A percentile compares a stretch with the other conserved stretches of the same genome.
Conservation (phyloP, 1,284 basidiomycete genomes). For the Fomitopsis pinicola region DNA sequence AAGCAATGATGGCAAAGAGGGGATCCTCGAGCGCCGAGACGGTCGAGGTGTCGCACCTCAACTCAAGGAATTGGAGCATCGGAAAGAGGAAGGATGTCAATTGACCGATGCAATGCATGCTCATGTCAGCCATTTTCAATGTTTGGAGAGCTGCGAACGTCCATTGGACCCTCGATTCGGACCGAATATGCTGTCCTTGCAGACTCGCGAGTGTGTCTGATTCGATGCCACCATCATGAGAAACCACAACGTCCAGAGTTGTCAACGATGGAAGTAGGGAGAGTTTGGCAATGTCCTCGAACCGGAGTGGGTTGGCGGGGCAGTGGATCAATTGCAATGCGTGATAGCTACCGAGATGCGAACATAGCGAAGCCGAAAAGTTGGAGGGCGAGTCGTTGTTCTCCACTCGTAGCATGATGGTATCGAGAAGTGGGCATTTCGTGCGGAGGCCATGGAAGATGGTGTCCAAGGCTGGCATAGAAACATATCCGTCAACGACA, state of each 20-base stretch:
- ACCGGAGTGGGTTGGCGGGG: not conserved
- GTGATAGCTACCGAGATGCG: not conserved
- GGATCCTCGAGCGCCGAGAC: not conserved
- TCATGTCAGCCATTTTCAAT: not conserved
- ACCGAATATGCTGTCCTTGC: not conserved
- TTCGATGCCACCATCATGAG: not conserved
- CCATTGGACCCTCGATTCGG: too few relatives aligned
- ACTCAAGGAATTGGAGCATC: too few relatives aligned
- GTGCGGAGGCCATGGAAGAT: too few relatives aligned
- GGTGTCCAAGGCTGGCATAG: too few relatives aligned
- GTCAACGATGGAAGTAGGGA: not conserved
- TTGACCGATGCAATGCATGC: too few relatives aligned
- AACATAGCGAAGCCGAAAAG: not conserved
- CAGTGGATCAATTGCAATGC: not conserved
- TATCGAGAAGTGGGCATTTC: too few relatives aligned
- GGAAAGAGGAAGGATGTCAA: too few relatives aligned
- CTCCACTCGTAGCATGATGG: too few relatives aligned
- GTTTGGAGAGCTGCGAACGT: not conserved
- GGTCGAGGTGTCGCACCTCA: too few relatives aligned
- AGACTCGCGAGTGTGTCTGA: not conserved
- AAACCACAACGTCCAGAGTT: not conserved
- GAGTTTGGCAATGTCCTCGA: not conserved
- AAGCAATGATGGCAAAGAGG: not conserved
- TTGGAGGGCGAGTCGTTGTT: too few relatives aligned
- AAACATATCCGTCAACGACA: too few relatives aligned